Conservation (phyloP, 345 rosid genomes). For the Lepidium africanum region DNA sequence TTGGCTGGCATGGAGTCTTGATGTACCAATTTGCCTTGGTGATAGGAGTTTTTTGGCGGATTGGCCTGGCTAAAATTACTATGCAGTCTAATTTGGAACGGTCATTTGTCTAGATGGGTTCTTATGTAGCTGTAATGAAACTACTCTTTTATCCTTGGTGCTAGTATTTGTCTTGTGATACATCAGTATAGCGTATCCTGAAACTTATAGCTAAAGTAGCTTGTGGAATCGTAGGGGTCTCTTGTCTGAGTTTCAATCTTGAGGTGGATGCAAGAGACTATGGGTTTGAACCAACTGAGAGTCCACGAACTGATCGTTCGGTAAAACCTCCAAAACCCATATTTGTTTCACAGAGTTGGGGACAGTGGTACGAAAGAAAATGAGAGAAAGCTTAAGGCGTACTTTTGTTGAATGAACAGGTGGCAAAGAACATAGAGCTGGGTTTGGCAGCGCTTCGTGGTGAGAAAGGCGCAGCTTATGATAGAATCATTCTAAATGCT, state of each 20-base stretch:
- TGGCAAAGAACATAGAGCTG: constrained; percentile 76
- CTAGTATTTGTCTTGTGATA: background rate
- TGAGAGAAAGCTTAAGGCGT: background rate
- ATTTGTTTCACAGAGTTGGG: background rate
- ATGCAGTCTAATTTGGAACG: background rate
- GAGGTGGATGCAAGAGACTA: constrained; percentile 81
- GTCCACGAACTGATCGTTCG: constrained; percentile 93
- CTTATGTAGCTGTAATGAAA: background rate
- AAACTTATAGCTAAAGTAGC: background rate
- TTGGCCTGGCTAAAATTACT: background rate
- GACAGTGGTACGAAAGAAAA: background rate
- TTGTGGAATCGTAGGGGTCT: constrained; percentile 50
- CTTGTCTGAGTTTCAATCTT: constrained; percentile 66
- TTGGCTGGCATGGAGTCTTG: background rate
- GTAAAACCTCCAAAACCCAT: constrained; percentile 32
- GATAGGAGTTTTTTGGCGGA: background rate
- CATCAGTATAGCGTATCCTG: background rate
- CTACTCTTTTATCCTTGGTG: background rate
- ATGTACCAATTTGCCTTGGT: background rate
- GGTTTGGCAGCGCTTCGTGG: constrained; percentile 81
- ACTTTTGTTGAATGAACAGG: constrained; percentile 18
- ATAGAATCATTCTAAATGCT: constrained; percentile 80
- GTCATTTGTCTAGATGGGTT: background rate
- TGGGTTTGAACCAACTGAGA: constrained; percentile 80
- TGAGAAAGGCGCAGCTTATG: constrained; percentile 80